Evolutionary conservation across 1,284 basidiomycete species (phyloP), one percentile per base, ranked within the genome.

Genomic region (Cryptococcus depauperatus): DNA sequence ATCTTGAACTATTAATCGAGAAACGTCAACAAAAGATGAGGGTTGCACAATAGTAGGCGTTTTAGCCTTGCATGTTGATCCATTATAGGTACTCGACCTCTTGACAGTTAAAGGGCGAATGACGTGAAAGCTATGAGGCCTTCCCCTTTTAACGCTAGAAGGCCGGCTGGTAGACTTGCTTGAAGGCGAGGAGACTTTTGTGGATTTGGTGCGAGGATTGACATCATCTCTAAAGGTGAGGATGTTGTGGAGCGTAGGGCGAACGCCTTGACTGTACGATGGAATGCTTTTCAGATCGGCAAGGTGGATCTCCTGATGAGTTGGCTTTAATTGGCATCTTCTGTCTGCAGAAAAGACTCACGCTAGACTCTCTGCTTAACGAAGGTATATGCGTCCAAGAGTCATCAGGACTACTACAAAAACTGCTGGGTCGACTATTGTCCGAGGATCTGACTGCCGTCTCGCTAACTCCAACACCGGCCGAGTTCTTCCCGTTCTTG

Each of bases 241-340:
- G 45, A 61, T 52, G 41, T 62, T 51, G 51, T 54, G 56, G 26
- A 59, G 32, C 41, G 56, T 50, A n/a, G 57, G 47, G 56, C 59
- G 43, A 3, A 22, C 19, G 11, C 21, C 22, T 35, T 14, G 35
- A 32, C 25, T 23, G 26, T 30, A 37, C 34, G 38, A 21, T 28
- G 37, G 33, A 27, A 19, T 21, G 33, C 18, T 6, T 10, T n/a
- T 35, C 25, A 39, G 37, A 32, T 18, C 27, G 14, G 28, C 19
- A 14, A 32, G 23, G 29, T 22, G 18, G 34, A 25, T 16, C 26
- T 33, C 35, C 44, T 45, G 35, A 23, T 44, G 22, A 26, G 18
- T 16, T n/a, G 28, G 42, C 42, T 30, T 21, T n/a, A 14, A 14
- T 25, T 43, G 19, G 30, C 16, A 25, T 25, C 8, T 16, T n/a